Conservation (phyloP, 83 land plant genomes). For the Thuja plicata region DNA sequence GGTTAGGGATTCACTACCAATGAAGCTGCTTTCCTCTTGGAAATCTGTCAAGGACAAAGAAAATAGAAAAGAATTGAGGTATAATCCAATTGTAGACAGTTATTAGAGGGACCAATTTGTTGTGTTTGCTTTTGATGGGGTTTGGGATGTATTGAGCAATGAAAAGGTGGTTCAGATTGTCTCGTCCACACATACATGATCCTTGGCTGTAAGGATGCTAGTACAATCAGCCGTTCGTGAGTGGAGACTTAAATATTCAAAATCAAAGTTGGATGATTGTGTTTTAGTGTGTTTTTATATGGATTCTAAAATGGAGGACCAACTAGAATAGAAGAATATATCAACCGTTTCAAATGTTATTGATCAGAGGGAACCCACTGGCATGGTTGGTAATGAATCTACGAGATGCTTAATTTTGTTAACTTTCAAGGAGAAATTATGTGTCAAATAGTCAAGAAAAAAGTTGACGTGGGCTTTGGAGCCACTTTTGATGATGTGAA, state of each 20-base stretch:
- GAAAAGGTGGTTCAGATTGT: slow-evolving; percentile 70
- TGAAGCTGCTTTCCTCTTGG: too few relatives aligned
- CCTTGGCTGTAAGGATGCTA: slow-evolving; percentile 48
- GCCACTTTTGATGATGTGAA: not conserved
- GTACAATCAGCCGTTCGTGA: slow-evolving; percentile 67
- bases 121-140: too few relatives aligned
- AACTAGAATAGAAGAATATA: slow-evolving; percentile 37
- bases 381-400: not conserved
- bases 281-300: slow-evolving; percentile 65
- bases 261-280: slow-evolving; percentile 72
- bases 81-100: too few relatives aligned
- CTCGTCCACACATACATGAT: slow-evolving; percentile 47
- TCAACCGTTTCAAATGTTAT: slow-evolving; percentile 29
- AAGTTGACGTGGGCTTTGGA: not conserved
- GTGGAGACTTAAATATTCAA: slow-evolving; percentile 72
- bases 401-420: not conserved
- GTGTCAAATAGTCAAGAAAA: not conserved
- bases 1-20: too few relatives aligned
- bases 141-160: slow-evolving; percentile 81
- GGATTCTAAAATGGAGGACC: slow-evolving; percentile 52
- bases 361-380: slow-evolving; percentile 29
- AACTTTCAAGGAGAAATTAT: not conserved
- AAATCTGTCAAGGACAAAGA: too few relatives aligned
- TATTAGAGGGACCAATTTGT: too few relatives aligned
- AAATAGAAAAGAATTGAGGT: too few relatives aligned